Evolutionary conservation across 2,329 filamentous ascomycete genomes (phyloP).

Genomic region (Paecilomyces dactylethromorphus): DNA sequence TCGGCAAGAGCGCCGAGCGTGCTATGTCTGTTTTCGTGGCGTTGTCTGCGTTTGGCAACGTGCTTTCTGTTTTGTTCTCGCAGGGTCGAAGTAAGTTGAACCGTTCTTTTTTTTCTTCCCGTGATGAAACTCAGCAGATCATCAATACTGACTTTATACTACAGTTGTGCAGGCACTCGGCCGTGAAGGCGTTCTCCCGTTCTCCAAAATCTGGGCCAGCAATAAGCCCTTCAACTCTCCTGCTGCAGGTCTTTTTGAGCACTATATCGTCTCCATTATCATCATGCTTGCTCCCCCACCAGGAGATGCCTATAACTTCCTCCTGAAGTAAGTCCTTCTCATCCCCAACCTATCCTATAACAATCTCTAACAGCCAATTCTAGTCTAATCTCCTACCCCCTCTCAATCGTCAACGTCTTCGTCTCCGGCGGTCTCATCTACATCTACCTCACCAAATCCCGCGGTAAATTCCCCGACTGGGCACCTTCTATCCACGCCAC

Average conservation of each 20-base stretch:
- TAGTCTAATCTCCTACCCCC: constrained; percentile 33
- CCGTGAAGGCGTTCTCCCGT: constrained; percentile 63
- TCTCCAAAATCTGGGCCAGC: constrained; percentile 61
- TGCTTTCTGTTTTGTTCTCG: constrained; percentile 51
- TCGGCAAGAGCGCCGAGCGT: constrained; percentile 48
- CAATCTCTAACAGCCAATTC: neutral
- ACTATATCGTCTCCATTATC: constrained; percentile 60
- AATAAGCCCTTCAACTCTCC: constrained; percentile 63
- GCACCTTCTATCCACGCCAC: constrained; percentile 44
- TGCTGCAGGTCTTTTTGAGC: constrained; percentile 52
- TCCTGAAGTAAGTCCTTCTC: constrained; percentile 29
- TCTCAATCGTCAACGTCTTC: constrained; percentile 46
- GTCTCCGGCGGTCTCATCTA: constrained; percentile 44
- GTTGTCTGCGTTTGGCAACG: constrained; percentile 55
- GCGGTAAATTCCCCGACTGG: constrained; percentile 39
- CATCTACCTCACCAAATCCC: constrained; percentile 33
- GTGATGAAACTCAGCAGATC: neutral
- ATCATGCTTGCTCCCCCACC: constrained; percentile 61
- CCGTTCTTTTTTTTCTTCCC: no score
- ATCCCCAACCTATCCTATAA: neutral
- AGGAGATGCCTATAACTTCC: constrained; percentile 62
- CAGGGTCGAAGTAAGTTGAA: constrained; percentile 30
- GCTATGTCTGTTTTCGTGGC: constrained; percentile 57
- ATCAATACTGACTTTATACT: neutral
- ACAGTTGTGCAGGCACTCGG: constrained; percentile 52